Base-by-base conservation (phyloP, 805 yeast species). In the Wickerhamiella spandovensis region DNA sequence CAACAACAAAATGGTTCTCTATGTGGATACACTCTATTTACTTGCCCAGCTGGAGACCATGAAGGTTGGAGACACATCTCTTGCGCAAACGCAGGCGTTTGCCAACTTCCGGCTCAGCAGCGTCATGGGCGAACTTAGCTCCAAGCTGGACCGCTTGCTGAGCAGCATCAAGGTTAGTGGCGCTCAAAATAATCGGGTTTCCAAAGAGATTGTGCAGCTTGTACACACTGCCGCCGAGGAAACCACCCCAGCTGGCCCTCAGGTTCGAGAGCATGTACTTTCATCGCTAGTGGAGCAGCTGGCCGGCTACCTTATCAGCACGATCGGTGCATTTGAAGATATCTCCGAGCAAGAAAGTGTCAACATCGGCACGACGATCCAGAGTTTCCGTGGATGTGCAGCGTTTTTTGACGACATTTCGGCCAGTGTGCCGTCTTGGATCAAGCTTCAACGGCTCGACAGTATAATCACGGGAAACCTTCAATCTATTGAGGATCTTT, bases 261-360 rank as follows among this genome's bases (percentile, higher is more conserved):
- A 47, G 12, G 44, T 59, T 18, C 50, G 60, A 12, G 53, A 53
- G 24, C 35, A 42, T 17, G 55, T 57, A 1, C 43, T 57, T 22
- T 46, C 57, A 21, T 47, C 43, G 3, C 78, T 82, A 2, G 55
- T 57, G 0, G 68, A 66, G 50, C 54, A 51, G n/a, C 48, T 58
- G 2, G 61, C 61, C 3, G 53, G 54, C 5, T 38, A 54, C 3
- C 48, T 62, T 3, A 54, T 61, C 15, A 37, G 39, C 1, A 49
- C 47, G 5, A 51, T 65, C 7, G 60, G 56, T 41, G 44, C 52
- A 3, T 48, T 52, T 35, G 51, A 46, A n/a, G 67, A 62, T 23
- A 64, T 66, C 43, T 55, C 67, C 1, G 67, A 57, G 30, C 54
- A 47, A 13, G 67, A 66, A 41, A 51, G 61, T 43, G 46, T 49